These are phyloP conservation scores for Lithospermum erythrorhizon DNA, from an alignment of 257 asterid genomes.

Conservation along the genomic window DNA sequence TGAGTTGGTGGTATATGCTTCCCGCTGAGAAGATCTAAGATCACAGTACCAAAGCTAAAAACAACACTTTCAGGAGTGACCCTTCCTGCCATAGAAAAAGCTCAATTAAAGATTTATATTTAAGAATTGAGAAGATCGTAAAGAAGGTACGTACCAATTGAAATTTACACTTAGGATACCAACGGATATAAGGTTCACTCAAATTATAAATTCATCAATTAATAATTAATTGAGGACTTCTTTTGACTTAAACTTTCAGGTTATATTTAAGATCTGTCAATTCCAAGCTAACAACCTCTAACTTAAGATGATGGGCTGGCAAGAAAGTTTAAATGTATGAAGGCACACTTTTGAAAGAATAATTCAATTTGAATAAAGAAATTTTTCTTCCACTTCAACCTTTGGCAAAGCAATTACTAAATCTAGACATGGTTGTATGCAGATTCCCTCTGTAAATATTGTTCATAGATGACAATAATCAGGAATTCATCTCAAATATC, in stretches of 20 bases:
- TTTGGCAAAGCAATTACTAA: no score
- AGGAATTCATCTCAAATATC: not conserved
- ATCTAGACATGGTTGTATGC: no score
- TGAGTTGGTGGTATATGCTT: slow-evolving; percentile 98
- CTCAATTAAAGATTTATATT: not conserved
- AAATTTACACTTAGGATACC: not conserved
- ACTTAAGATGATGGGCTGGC: not conserved
- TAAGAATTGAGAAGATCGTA: slow-evolving; percentile 5
- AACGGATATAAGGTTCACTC: not conserved
- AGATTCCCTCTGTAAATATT: not conserved
- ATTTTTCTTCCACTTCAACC: not conserved
- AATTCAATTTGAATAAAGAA: not conserved
- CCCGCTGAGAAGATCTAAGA: slow-evolving; percentile 97
- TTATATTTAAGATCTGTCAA: no score
- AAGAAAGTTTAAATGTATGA: not conserved
- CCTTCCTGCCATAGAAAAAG: slow-evolving; percentile 53
- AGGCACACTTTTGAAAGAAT: not conserved
- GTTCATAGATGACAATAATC: not conserved
- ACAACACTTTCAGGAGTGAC: slow-evolving; percentile 97
- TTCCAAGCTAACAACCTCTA: no score
- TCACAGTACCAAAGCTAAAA: slow-evolving; percentile 97
- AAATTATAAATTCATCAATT: no score
- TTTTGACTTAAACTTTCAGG: not conserved
- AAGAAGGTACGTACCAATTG: not conserved
- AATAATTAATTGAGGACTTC: not conserved